Evolutionary conservation across 2,329 filamentous ascomycete genomes (phyloP).

Genomic region (Apiospora kogelbergensis): DNA sequence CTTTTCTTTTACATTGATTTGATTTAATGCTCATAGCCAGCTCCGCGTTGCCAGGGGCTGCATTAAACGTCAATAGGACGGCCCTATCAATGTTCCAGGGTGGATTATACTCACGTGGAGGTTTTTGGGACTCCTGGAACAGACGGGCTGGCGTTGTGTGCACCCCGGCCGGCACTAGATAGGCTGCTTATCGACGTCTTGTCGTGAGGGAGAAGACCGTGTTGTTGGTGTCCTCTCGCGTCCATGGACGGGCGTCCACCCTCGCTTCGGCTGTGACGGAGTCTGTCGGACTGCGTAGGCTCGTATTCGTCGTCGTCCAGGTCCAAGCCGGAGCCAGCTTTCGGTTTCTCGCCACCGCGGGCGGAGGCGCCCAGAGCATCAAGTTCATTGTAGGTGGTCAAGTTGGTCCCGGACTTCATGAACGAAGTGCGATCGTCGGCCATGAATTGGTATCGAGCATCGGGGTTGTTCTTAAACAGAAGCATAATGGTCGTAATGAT

Average conservation of each 20-base stretch:
- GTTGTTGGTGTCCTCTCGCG: not conserved
- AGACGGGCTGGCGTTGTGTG: not conserved
- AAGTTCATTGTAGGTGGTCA: slow-evolving; percentile 7
- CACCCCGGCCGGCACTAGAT: not conserved
- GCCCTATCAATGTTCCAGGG: not conserved
- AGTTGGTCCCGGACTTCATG: slow-evolving; percentile 70
- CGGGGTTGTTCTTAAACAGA: slow-evolving; percentile 89
- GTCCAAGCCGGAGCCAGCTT: not conserved
- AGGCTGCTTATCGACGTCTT: not conserved
- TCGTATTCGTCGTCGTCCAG: not conserved
- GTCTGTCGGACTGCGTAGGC: not conserved
- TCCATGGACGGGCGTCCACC: not conserved
- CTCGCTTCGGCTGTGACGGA: not conserved
- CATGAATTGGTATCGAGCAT: slow-evolving; percentile 95
- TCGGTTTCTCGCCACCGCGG: not conserved
- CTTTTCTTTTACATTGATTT: not conserved
- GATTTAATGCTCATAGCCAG: slow-evolving; percentile 6
- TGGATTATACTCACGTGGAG: slow-evolving; percentile 1
- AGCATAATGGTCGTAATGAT: slow-evolving; percentile 71
- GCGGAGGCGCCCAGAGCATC: slow-evolving; percentile 6
- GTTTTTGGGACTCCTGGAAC: slow-evolving; percentile 1
- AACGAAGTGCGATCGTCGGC: slow-evolving; percentile 93
- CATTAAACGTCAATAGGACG: not conserved
- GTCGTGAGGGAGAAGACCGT: not conserved
- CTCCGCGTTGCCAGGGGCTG: slow-evolving; percentile 10